Evolutionary conservation across 2,329 filamentous ascomycete species (phyloP).

Genomic region (Monosporascus sp.): DNA sequence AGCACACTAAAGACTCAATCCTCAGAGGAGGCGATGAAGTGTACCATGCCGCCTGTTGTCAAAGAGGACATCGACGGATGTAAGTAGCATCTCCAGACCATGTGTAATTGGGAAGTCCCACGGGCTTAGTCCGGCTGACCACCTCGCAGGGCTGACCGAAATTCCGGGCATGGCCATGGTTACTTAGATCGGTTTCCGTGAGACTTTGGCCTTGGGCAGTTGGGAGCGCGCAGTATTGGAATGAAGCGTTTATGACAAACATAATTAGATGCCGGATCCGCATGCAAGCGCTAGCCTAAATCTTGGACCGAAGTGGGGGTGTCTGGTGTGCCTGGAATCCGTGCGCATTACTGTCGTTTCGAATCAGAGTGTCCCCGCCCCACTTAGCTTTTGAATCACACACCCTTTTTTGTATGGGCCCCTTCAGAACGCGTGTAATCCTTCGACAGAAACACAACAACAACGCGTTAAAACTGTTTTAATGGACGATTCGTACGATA

Average conservation of each 20-base stretch:
- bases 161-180: constrained; percentile 19
- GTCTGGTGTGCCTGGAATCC: no score
- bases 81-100: constrained; percentile 12
- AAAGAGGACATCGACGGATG: constrained; percentile 24
- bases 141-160: constrained; percentile 14
- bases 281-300: neutral
- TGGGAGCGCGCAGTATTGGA: neutral
- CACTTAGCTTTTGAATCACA: no score
- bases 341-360: no score
- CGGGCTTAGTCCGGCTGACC: constrained; percentile 5
- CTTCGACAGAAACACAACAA: no score
- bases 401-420: no score
- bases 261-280: neutral
- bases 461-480: no score
- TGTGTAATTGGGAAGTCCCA: neutral
- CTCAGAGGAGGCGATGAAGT: constrained; percentile 20
- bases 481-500: no score
- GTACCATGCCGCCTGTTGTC: constrained; percentile 12
- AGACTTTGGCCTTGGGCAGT: neutral
- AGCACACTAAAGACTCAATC: constrained; percentile 20
- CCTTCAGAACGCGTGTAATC: no score
- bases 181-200: constrained; percentile 2
- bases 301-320: no score
- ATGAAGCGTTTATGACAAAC: neutral
- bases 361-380: no score